A percentile compares a stretch with the other conserved stretches of the same genome.
These are phyloP conservation scores for Chlamydomonas incerta DNA, from an alignment of 139 green algal species.

Conservation along the genomic window DNA sequence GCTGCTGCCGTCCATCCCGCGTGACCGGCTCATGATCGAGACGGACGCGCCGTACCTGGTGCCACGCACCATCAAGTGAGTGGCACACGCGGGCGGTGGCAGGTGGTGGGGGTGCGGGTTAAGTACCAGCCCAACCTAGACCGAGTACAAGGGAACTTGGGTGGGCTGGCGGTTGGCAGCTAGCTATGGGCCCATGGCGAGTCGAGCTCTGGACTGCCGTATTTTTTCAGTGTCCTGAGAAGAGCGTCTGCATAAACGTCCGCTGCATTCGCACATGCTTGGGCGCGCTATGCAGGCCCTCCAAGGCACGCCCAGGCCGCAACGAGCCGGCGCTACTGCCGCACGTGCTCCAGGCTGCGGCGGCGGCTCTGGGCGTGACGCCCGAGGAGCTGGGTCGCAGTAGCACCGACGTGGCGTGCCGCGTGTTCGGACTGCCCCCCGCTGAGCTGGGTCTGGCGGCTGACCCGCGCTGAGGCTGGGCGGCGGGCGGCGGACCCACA, in stretches of 20 bases:
- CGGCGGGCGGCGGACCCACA: too few species aligned
- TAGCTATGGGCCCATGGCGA: too few species aligned
- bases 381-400: conserved; percentile 48
- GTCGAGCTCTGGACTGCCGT: background rate
- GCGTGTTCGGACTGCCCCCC: conserved; percentile 51
- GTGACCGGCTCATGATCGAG: conserved; percentile 79
- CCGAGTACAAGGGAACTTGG: too few species aligned
- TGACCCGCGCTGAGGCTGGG: too few species aligned
- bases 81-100: too few species aligned
- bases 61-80: conserved; percentile 65
- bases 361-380: conserved; percentile 50
- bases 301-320: conserved; percentile 63
- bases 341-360: conserved; percentile 70
- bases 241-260: too few species aligned
- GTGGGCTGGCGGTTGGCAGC: too few species aligned
- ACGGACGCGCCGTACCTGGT: conserved; percentile 84
- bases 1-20: conserved; percentile 69
- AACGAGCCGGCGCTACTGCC: conserved; percentile 84
- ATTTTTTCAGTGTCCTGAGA: too few species aligned
- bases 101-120: too few species aligned
- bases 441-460: background rate
- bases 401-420: conserved; percentile 55
- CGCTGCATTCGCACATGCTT: too few species aligned
- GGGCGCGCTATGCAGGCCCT: conserved; percentile 38
- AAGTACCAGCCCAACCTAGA: too few species aligned